These are phyloP conservation scores for Trichaptum fuscoviolaceum DNA, from an alignment of 768 basidiomycete genomes.

Conservation along the genomic window DNA sequence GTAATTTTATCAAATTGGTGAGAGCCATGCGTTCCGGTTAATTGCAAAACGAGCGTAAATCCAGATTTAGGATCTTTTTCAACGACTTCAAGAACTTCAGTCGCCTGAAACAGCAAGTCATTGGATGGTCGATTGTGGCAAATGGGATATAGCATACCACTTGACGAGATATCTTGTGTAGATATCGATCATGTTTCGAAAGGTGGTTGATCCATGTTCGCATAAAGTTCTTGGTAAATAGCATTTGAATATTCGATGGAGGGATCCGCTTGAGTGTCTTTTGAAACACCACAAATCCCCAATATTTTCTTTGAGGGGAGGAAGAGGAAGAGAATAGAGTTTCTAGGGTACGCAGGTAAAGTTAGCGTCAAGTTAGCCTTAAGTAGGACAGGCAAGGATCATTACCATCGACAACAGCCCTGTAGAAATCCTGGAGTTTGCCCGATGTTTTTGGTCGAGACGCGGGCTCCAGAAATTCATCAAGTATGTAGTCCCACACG, in stretches of 20 bases:
- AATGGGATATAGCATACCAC: constrained; percentile 47
- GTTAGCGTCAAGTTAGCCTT: constrained; percentile 8
- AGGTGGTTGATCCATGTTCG: constrained; percentile 96
- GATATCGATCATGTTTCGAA: constrained; percentile 77
- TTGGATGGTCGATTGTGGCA: constrained; percentile 3
- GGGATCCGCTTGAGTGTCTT: constrained; percentile 67
- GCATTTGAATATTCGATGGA: constrained; percentile 65
- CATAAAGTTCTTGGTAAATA: constrained; percentile 95
- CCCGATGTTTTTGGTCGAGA: constrained; percentile 37
- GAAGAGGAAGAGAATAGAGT: constrained; percentile 80
- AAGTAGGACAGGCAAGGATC: constrained; percentile 6
- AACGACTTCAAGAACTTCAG: constrained; percentile 70
- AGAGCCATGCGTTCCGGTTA: constrained; percentile 79
- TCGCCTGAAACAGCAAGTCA: constrained; percentile 42
- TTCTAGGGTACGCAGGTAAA: constrained; percentile 40
- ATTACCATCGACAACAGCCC: constrained; percentile 85
- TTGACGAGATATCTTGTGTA: constrained; percentile 84
- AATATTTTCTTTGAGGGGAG: constrained; percentile 85
- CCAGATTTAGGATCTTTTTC: constrained; percentile 73
- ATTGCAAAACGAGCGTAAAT: constrained; percentile 77
- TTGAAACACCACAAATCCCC: constrained; percentile 93
- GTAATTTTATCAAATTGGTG: constrained; percentile 90
- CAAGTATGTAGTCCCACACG: constrained; percentile 82
- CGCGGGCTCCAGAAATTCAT: constrained; percentile 54
- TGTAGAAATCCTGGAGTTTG: constrained; percentile 88